Evolutionary conservation across 768 basidiomycete genomes (phyloP).

Genomic region (Kwoniella pini): DNA sequence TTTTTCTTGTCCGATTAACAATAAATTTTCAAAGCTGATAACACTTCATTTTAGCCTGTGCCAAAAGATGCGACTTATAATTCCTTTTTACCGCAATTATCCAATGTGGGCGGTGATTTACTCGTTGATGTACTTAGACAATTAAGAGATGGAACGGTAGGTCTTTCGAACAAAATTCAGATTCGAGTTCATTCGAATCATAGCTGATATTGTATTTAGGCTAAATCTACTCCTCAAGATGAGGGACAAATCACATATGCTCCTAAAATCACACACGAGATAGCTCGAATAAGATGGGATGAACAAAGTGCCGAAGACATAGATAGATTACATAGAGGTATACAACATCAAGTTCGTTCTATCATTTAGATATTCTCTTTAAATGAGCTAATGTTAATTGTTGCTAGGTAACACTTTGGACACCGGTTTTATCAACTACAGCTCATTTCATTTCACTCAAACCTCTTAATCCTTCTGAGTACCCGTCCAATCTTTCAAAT

Average conservation of each 20-base stretch:
- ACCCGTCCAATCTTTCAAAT: neutral
- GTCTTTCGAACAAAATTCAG: slow-evolving; percentile 15
- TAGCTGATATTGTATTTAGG: slow-evolving; percentile 54
- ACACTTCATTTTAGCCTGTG: slow-evolving; percentile 58
- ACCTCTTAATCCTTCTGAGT: neutral
- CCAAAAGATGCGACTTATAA: slow-evolving; percentile 62
- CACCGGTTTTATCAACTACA: slow-evolving; percentile 49
- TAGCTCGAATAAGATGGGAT: slow-evolving; percentile 63
- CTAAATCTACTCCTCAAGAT: slow-evolving; percentile 60
- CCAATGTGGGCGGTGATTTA: slow-evolving; percentile 66
- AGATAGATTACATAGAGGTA: slow-evolving; percentile 63
- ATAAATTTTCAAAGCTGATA: neutral
- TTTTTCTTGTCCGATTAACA: too few species aligned
- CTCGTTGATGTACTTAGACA: slow-evolving; percentile 70
- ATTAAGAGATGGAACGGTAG: slow-evolving; percentile 64
- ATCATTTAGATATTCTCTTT: slow-evolving; percentile 31
- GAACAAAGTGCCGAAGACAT: slow-evolving; percentile 64
- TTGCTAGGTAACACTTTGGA: slow-evolving; percentile 36
- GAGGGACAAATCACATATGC: slow-evolving; percentile 60
- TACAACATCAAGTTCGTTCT: slow-evolving; percentile 66
- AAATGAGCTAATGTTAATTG: slow-evolving; percentile 17
- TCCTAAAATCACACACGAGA: slow-evolving; percentile 62
- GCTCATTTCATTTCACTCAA: slow-evolving; percentile 57
- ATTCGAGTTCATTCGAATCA: too few species aligned
- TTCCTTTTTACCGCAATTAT: slow-evolving; percentile 64